Conservation (phyloP, 257 asterid species). For the Solanum chmielewskii region DNA sequence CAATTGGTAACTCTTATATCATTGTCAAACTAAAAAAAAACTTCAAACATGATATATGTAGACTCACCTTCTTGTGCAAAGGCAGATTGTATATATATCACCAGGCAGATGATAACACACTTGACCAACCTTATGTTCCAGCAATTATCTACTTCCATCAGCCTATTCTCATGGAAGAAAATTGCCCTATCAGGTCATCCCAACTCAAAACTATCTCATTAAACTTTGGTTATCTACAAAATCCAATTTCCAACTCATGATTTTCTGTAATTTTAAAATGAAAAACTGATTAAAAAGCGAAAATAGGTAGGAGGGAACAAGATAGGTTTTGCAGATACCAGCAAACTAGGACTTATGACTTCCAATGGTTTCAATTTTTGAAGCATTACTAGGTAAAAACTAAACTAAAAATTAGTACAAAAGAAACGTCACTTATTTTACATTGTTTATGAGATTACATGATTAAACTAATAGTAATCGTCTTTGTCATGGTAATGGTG, state of each 20-base stretch:
- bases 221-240: neutral
- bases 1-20: neutral
- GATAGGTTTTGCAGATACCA: conserved; percentile 8
- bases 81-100: conserved; percentile 17
- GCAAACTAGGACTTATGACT: neutral
- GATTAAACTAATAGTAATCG: conserved; percentile 3
- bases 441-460: conserved; percentile 11
- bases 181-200: conserved; percentile 25
- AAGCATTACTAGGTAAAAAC: neutral
- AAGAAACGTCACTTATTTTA: neutral
- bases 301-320: conserved; percentile 14
- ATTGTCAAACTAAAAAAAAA: neutral
- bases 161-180: conserved; percentile 25
- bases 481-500: conserved; percentile 14
- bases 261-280: neutral
- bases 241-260: neutral
- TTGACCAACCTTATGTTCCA: conserved; percentile 17
- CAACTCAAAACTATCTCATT: conserved; percentile 10
- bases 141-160: conserved; percentile 40
- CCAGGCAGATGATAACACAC: conserved; percentile 19
- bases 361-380: conserved; percentile 16
- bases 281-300: neutral
- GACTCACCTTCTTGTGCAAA: conserved; percentile 58
- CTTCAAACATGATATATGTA: neutral
- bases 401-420: neutral